Evolutionary conservation across 2,329 filamentous ascomycete genomes (phyloP), one percentile per base, ranked within the genome.

Genomic region (Calonectria pauciramosa): DNA sequence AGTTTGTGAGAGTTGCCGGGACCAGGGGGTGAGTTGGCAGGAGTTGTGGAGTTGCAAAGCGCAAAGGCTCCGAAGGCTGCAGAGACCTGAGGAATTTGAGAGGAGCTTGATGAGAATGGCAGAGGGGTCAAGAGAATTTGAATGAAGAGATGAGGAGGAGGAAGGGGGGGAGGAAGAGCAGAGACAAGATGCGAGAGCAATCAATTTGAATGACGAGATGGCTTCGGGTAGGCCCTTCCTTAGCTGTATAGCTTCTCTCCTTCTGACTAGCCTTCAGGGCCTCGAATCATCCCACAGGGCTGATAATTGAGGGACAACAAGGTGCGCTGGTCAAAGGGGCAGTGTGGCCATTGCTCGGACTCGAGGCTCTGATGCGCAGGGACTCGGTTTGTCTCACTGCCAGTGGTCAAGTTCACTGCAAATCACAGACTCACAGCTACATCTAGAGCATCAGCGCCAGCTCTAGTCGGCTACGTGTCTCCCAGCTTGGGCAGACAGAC

Each of bases 381-480:
- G 41, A 34, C 38, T 59, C n/a, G 47, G 66, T 67, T 60, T 70
- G 71, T 73, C 71, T 69, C 66, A 65, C 44, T 49, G 68, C 16
- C 47, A 60, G 23, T 59, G 56, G n/a, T 23, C 30, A 41, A 44
- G 28, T 36, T 49, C n/a, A 34, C 68, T 63, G 52, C 70, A 64
- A 68, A 54, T 72, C 65, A 72, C 41, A 51, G n/a, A 41, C 52
- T 68, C 44, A n/a, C 70, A 63, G 52, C 41, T 52, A 34, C 54
- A 47, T 51, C 64, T 47, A 49, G 3, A 63, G 64, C 32, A 52
- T 47, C 32, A 23, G 44, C 34, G 70, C 18, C 23, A 51, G 28
- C 28, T 65, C 71, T 70, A 51, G 66, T 20, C 67, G 34, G 34
- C 60, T 66, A 70, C 71, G 67, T 73, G 71, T 67, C 71, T 73